phyloP scores from a whole-genome alignment of 768 basidiomycete genomes.

The Tulasnella sp. region DNA sequence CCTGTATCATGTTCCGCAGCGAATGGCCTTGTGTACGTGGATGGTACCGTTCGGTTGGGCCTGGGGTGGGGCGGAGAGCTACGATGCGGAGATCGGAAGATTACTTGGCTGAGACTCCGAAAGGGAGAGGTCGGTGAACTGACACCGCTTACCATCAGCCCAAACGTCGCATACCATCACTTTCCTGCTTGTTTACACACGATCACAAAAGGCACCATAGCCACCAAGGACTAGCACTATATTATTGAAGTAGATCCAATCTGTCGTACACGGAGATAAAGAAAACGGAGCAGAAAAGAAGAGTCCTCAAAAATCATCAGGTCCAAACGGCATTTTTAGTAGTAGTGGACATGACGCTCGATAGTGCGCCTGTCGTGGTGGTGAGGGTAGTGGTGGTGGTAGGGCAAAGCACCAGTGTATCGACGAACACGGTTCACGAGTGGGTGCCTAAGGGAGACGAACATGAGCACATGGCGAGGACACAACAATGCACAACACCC shows the following conservation, averaged over 20 bases:
- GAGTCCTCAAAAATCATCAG: background rate
- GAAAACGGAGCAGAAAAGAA: background rate
- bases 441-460: conserved; percentile 65
- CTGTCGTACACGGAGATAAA: conserved; percentile 8
- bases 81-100: too few relatives aligned
- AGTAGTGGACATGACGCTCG: conserved; percentile 36
- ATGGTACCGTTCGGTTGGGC: conserved; percentile 43
- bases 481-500: conserved; percentile 30
- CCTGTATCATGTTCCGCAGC: conserved; percentile 63
- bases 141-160: too few relatives aligned
- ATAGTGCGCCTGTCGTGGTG: conserved; percentile 20
- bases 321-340: conserved; percentile 9
- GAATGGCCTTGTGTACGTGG: too few relatives aligned
- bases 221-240: background rate
- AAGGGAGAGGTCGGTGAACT: too few relatives aligned
- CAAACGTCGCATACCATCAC: too few relatives aligned
- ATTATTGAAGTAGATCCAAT: background rate
- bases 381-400: conserved; percentile 14
- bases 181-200: too few relatives aligned
- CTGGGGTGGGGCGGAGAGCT: too few relatives aligned
- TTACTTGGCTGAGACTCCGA: too few relatives aligned
- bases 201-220: background rate
- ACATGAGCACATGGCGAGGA: conserved; percentile 12
- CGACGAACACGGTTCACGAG: conserved; percentile 76
- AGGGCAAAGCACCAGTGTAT: conserved; percentile 42